phyloP scores from a whole-genome alignment of 495 filamentous ascomycete genomes.

The Poronia punctata region DNA sequence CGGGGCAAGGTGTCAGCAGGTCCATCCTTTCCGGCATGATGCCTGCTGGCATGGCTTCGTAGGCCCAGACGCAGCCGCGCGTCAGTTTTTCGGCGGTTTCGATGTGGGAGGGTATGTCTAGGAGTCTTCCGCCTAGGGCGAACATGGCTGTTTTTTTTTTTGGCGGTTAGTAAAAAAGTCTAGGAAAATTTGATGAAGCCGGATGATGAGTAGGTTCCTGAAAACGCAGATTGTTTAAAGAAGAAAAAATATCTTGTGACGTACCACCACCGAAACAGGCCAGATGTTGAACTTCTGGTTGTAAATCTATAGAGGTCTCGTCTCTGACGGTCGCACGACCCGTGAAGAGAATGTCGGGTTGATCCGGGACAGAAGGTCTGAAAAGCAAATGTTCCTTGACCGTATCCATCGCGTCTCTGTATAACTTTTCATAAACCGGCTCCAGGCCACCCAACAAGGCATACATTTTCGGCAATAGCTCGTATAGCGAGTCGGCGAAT shows the following conservation, averaged over 20 bases:
- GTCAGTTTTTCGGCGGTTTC: slow-evolving; percentile 74
- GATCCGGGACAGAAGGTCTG: slow-evolving; percentile 52
- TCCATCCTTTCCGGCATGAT: slow-evolving; percentile 81
- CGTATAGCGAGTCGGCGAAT: slow-evolving; percentile 79
- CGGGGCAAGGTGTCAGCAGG: slow-evolving; percentile 52
- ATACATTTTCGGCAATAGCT: slow-evolving; percentile 76
- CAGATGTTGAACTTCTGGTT: slow-evolving; percentile 42
- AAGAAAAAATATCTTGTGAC: background rate
- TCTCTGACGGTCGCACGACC: slow-evolving; percentile 30
- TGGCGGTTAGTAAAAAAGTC: background rate
- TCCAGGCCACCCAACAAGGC: slow-evolving; percentile 35
- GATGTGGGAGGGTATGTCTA: slow-evolving; percentile 61
- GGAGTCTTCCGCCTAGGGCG: slow-evolving; percentile 72
- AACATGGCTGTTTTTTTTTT: slow-evolving; percentile 55
- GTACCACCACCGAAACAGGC: slow-evolving; percentile 70
- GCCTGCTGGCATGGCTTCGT: slow-evolving; percentile 66
- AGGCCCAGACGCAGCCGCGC: slow-evolving; percentile 91
- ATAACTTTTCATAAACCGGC: slow-evolving; percentile 33
- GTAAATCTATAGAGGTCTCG: slow-evolving; percentile 16
- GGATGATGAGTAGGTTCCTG: no score
- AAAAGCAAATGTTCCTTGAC: slow-evolving; percentile 63
- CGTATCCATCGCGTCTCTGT: slow-evolving; percentile 52
- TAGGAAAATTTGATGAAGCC: background rate
- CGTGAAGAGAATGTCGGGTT: slow-evolving; percentile 62
- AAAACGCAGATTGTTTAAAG: no score